These are phyloP conservation scores for Rhodotorula mucilaginosa DNA, from an alignment of 1,284 basidiomycete species.

Conservation along the genomic window DNA sequence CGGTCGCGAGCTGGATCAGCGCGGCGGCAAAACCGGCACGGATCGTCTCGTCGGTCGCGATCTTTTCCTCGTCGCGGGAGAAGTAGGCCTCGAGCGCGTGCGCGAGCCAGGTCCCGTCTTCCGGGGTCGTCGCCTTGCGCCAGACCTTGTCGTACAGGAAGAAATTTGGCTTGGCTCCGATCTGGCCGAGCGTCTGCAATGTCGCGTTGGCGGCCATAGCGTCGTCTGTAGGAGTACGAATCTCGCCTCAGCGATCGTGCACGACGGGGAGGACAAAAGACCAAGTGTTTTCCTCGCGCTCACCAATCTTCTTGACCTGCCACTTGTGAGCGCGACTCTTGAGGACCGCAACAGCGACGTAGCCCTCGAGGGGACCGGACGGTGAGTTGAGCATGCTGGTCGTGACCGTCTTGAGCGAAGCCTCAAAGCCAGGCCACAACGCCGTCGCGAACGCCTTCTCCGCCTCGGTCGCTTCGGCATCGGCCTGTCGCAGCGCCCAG, in stretches of 20 bases:
- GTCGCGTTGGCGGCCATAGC: slow-evolving; percentile 46
- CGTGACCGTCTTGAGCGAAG: slow-evolving; percentile 63
- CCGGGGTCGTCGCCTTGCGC: slow-evolving; percentile 62
- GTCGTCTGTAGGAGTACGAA: slow-evolving; percentile 16
- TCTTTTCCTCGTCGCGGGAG: slow-evolving; percentile 56
- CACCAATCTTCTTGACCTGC: slow-evolving; percentile 32
- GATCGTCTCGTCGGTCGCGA: slow-evolving; percentile 59
- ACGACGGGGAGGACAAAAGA: not conserved
- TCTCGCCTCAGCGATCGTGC: no score
- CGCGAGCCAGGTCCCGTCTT: slow-evolving; percentile 77
- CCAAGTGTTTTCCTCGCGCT: not conserved
- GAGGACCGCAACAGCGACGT: slow-evolving; percentile 68
- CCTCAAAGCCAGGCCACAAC: slow-evolving; percentile 64
- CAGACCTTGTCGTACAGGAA: slow-evolving; percentile 82
- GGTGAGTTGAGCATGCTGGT: slow-evolving; percentile 60
- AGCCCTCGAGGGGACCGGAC: slow-evolving; percentile 75
- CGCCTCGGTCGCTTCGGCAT: slow-evolving; percentile 50
- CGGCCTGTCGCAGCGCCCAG: slow-evolving; percentile 48
- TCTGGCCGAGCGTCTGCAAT: slow-evolving; percentile 48
- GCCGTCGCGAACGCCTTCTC: slow-evolving; percentile 56
- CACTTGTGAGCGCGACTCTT: slow-evolving; percentile 58
- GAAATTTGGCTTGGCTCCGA: slow-evolving; percentile 70
- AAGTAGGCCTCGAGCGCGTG: slow-evolving; percentile 62
- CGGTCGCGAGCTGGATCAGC: slow-evolving; percentile 66
- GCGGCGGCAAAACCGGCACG: slow-evolving; percentile 63